phyloP scores from a whole-genome alignment of 1,139 yeast genomes.

The Magnusiomyces starmeri region DNA sequence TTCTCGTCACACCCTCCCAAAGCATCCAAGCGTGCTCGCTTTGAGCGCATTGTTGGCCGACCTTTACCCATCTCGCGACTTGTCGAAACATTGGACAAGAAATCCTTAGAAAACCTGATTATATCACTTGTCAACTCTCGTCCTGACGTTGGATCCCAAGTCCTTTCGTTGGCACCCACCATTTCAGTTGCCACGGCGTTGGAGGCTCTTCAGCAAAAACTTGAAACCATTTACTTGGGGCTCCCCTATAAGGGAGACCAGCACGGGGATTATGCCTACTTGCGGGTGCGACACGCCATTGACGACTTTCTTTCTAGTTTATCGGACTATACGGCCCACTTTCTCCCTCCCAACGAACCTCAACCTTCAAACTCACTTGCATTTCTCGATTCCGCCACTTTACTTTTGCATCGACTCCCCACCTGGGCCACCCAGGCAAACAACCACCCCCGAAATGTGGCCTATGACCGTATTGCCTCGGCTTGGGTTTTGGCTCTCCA shows the following conservation, averaged over 20 bases:
- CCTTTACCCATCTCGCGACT: constrained; percentile 52
- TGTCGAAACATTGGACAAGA: constrained; percentile 58
- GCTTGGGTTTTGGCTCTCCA: constrained; percentile 65
- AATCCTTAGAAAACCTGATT: constrained; percentile 48
- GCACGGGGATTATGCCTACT: constrained; percentile 77
- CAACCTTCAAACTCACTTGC: constrained; percentile 51
- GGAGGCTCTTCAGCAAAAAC: constrained; percentile 43
- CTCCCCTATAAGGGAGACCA: constrained; percentile 73
- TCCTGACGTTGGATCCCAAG: constrained; percentile 54
- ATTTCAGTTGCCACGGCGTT: constrained; percentile 51
- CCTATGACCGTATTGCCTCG: constrained; percentile 71
- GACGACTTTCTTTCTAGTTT: constrained; percentile 71
- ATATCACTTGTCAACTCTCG: constrained; percentile 47
- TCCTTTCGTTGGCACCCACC: constrained; percentile 50
- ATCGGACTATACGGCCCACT: constrained; percentile 71
- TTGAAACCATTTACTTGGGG: constrained; percentile 41
- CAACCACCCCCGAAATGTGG: constrained; percentile 63
- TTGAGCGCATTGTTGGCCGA: constrained; percentile 25
- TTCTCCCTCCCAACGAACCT: constrained; percentile 69
- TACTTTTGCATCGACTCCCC: constrained; percentile 61
- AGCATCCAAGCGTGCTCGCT: constrained; percentile 10
- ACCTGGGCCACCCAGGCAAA: constrained; percentile 62
- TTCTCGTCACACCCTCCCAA: not conserved
- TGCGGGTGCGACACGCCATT: constrained; percentile 66
- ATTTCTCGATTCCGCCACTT: constrained; percentile 62